Evolutionary conservation across 352 stramenopile genomes (phyloP).

Genomic region (Pythium phragmiticola): DNA sequence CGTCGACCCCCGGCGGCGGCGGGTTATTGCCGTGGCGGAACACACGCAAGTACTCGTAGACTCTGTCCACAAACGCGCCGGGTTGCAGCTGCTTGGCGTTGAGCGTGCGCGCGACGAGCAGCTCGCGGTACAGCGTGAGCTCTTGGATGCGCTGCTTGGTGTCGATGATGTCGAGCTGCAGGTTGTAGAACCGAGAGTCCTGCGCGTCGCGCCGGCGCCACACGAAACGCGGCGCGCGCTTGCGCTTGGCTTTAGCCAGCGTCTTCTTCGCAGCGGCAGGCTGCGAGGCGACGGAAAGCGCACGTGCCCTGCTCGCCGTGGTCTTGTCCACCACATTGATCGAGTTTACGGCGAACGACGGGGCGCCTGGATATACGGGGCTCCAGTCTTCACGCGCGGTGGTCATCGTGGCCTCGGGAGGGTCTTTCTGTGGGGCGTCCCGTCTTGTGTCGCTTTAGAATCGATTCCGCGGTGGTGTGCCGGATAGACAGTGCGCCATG

Average conservation of each 20-base stretch:
- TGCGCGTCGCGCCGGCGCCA: constrained; percentile 23
- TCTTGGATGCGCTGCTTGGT: constrained; percentile 23
- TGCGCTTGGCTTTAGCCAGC: constrained; percentile 5
- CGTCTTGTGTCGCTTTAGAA: no score
- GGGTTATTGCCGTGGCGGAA: constrained; percentile 14
- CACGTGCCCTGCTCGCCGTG: no score
- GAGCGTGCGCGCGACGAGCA: constrained; percentile 15
- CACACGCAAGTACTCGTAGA: constrained; percentile 22
- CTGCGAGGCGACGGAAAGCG: not conserved
- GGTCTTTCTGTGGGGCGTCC: no score
- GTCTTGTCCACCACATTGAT: no score
- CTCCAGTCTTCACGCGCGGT: no score
- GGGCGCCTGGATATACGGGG: no score
- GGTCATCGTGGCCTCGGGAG: no score
- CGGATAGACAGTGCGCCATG: no score
- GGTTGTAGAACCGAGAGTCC: constrained; percentile 26
- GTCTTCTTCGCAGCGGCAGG: not conserved
- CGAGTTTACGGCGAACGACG: no score
- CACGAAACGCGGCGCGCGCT: constrained; percentile 13
- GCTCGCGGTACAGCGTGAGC: constrained; percentile 9
- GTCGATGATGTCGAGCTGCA: constrained; percentile 28
- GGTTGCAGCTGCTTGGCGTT: not conserved
- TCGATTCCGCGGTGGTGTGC: no score
- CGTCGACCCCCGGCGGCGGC: constrained; percentile 9
- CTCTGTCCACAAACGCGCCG: not conserved